A percentile compares a stretch with the other conserved stretches of the same genome.
These are phyloP conservation scores for Cladosporium sp. DNA, from an alignment of 2,329 filamentous ascomycete genomes.

Conservation along the genomic window DNA sequence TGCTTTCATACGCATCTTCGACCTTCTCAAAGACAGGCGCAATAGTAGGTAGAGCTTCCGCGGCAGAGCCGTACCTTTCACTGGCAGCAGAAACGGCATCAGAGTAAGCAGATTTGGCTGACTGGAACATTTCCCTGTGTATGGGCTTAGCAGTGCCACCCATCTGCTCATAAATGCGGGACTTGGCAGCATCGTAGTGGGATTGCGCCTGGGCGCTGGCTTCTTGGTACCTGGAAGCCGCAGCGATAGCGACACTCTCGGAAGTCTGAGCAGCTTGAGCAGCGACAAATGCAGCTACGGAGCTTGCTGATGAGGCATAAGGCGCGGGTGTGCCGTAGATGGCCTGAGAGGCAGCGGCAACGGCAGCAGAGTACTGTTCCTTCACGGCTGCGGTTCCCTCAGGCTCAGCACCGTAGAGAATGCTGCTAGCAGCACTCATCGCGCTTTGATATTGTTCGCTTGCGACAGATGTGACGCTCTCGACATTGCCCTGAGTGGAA, in stretches of 20 bases:
- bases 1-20: constrained; percentile 50
- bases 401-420: constrained; percentile 44
- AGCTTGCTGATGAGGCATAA: constrained; percentile 34
- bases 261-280: constrained; percentile 14
- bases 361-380: constrained; percentile 53
- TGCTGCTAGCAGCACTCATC: constrained; percentile 53
- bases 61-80: constrained; percentile 54
- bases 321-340: constrained; percentile 51
- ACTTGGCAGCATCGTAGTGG: constrained; percentile 65
- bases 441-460: constrained; percentile 55
- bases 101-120: constrained; percentile 65
- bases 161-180: constrained; percentile 62
- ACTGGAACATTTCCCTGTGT: constrained; percentile 65
- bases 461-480: constrained; percentile 43
- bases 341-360: constrained; percentile 55
- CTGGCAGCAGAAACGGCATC: constrained; percentile 61
- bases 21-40: constrained; percentile 26
- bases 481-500: constrained; percentile 43
- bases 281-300: constrained; percentile 29
- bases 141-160: constrained; percentile 65
- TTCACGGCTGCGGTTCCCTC: constrained; percentile 49
- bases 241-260: constrained; percentile 46
- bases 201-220: constrained; percentile 64
- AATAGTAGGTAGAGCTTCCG: constrained; percentile 41
- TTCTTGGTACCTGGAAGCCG: constrained; percentile 56